These are phyloP conservation scores for Bipolaris victoriae DNA, from an alignment of 2,329 filamentous ascomycete species.

Conservation along the genomic window DNA sequence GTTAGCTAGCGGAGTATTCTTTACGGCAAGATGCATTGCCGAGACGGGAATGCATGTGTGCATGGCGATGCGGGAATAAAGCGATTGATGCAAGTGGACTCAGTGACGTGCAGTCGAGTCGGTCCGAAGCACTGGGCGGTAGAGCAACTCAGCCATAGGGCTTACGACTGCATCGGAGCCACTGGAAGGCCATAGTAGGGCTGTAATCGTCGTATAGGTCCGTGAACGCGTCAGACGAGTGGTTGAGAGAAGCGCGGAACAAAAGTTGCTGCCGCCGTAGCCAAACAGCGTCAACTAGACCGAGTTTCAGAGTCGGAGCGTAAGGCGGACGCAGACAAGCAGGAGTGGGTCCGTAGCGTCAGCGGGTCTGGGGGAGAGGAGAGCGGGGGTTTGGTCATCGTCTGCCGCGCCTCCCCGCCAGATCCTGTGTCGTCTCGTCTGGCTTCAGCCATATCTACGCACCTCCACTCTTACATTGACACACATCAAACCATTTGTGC, in stretches of 20 bases:
- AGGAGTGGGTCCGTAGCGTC: constrained; percentile 15
- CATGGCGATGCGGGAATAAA: constrained; percentile 2
- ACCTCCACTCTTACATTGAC: not conserved
- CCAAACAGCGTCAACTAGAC: not conserved
- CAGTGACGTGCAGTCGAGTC: not conserved
- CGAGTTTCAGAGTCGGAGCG: constrained; percentile 5
- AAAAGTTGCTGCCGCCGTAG: not conserved
- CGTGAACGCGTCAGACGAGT: too few species aligned
- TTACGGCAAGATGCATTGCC: constrained; percentile 5
- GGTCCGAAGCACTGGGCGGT: not conserved
- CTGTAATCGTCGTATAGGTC: too few species aligned
- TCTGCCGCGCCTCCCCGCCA: constrained; percentile 8
- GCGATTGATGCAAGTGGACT: not conserved
- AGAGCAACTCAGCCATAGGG: constrained; percentile 2
- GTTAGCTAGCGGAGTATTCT: not conserved
- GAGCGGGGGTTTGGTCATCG: constrained; percentile 3
- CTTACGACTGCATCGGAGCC: not conserved
- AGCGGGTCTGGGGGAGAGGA: constrained; percentile 2
- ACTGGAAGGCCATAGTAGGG: not conserved
- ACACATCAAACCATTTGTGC: not conserved
- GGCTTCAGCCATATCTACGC: not conserved
- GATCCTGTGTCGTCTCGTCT: not conserved
- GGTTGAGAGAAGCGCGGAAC: not conserved
- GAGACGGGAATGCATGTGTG: constrained; percentile 1
- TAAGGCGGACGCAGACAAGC: not conserved